Percentiles rank a stretch among this genome's conserved stretches.
Evolutionary conservation across 2,329 filamentous ascomycete genomes (phyloP).

Genomic region (Xylariaceae sp.): DNA sequence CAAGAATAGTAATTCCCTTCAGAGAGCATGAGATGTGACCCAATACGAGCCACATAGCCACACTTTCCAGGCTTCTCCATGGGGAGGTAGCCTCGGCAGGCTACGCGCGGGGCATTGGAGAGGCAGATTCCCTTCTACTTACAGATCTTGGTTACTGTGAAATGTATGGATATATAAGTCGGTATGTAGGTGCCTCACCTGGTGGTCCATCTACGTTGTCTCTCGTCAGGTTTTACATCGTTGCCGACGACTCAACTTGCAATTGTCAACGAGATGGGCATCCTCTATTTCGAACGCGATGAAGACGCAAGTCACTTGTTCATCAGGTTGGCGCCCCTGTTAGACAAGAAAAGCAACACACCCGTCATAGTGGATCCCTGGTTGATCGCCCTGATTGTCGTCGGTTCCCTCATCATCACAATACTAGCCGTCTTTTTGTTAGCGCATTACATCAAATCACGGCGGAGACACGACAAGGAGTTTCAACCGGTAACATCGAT

Average conservation of each 20-base stretch:
- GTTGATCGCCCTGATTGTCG: conserved; percentile 27
- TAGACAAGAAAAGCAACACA: not conserved
- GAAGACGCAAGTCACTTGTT: not conserved
- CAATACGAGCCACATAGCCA: conserved; percentile 3
- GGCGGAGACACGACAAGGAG: conserved; percentile 11
- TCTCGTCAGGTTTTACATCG: not conserved
- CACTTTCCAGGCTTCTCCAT: not conserved
- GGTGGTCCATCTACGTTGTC: not conserved
- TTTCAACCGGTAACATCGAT: conserved; percentile 1
- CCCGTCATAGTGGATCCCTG: conserved; percentile 18
- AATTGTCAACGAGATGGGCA: conserved; percentile 8
- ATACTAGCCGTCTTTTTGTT: conserved; percentile 22
- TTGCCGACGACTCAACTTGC: not conserved
- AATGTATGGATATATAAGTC: no score
- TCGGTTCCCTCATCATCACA: conserved; percentile 22
- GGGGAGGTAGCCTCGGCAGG: not conserved
- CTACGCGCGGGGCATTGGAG: conserved; percentile 8
- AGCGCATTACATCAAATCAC: conserved; percentile 20
- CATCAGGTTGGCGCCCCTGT: not conserved
- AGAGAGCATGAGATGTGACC: no score
- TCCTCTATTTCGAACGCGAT: conserved; percentile 5
- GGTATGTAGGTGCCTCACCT: not conserved
- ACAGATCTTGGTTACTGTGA: no score
- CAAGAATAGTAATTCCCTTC: no score
- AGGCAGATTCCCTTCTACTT: no score